Base-by-base conservation (phyloP, 2,329 filamentous ascomycete genomes). In the Dactylellina parvicollis region DNA sequence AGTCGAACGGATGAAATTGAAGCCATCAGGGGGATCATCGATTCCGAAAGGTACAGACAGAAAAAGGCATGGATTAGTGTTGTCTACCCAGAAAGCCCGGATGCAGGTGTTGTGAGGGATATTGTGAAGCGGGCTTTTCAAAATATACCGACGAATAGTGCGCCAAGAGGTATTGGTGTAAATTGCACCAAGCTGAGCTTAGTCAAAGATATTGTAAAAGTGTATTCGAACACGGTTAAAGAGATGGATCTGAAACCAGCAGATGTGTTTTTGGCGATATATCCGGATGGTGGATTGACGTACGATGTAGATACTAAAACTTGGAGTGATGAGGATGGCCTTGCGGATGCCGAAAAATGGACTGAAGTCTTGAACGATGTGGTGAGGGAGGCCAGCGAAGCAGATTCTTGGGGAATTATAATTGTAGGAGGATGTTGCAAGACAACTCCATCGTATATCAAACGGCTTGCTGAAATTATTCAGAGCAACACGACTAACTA, bases 391-490 rank as follows among this genome's bases (percentile, higher is more conserved):
- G 59, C 40, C 3, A 22, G 8, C 0, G 32, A 54, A n/a, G 56
- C 55, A 30, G 56, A 40, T 9, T 70, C 56, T 36, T 70, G 65
- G 65, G 38, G 49, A 5, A 22, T 16, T n/a, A 49, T 70, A 24
- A 10, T 72, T 24, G 34, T 72, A 18, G 67, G 67, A 16, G 67
- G 67, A 3, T 72, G 67, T 26, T 72, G 67, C 18, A 72, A 72
- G 28, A 72, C 67, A 18, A 64, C 67, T 2, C 67, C 67, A 9
- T 32, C 14, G 9, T 59, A 72, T 54, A 72, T 72, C n/a, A 20
- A 18, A 14, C 22, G 18, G 24, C 52, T 56, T 26, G 34, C 22
- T 26, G 12, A 56, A 12, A 56, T 3, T 4, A 18, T 44, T 38
- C n/a, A n/a, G 34, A 5, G 12, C 34, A 3, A 7, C 34, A 14